phyloP scores from a whole-genome alignment of 176 grass and related monocot genomes.

The Triticum turgidum region DNA sequence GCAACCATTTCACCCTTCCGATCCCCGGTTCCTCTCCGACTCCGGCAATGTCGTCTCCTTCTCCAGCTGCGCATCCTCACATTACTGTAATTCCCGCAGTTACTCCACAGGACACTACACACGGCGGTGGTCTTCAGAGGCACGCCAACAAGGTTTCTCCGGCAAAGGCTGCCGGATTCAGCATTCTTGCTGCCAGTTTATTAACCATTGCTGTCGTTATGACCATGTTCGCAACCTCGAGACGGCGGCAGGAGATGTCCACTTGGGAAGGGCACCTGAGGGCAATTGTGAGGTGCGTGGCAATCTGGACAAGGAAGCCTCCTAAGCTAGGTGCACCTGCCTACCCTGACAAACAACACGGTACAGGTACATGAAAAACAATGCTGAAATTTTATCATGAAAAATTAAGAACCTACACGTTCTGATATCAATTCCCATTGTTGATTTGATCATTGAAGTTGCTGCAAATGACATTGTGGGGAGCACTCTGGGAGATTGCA shows the following conservation, averaged over 20 bases:
- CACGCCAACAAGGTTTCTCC: constrained; percentile 30
- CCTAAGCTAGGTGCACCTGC: not conserved
- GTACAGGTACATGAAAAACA: constrained; percentile 1
- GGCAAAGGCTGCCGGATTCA: constrained; percentile 37
- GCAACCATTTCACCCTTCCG: constrained; percentile 44
- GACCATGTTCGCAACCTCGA: constrained; percentile 25
- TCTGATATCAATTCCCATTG: not conserved
- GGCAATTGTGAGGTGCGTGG: not conserved
- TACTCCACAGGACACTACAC: not conserved
- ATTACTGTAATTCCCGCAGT: constrained; percentile 32
- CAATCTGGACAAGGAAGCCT: not conserved
- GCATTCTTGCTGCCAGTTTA: constrained; percentile 23
- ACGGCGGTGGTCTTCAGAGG: not conserved
- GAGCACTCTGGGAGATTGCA: not conserved
- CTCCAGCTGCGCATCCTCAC: constrained; percentile 26
- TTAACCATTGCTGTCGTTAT: constrained; percentile 20
- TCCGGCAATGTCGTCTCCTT: not conserved
- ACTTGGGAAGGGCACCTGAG: not conserved
- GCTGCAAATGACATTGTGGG: not conserved
- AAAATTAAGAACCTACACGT: not conserved
- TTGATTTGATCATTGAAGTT: not conserved
- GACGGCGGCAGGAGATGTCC: not conserved
- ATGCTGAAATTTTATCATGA: not conserved
- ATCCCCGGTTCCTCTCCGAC: constrained; percentile 16
- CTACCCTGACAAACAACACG: not conserved